Percentiles rank a stretch among this genome's conserved stretches.
These are phyloP conservation scores for Termitomyces sp. DNA, from an alignment of 768 basidiomycete species.

Conservation along the genomic window DNA sequence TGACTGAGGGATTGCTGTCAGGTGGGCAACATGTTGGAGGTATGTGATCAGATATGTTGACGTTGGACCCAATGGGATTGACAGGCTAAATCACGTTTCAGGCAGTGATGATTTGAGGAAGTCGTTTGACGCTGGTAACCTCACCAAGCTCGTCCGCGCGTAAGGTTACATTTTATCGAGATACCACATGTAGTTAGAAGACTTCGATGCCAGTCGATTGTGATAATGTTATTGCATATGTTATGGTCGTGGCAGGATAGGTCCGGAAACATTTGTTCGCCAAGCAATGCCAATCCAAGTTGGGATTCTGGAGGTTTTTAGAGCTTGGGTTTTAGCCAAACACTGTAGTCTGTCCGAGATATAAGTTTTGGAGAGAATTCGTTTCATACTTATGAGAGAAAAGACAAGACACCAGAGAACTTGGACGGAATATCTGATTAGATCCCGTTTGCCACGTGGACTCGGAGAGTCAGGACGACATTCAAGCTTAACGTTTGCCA, in stretches of 20 bases:
- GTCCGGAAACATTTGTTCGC: no score
- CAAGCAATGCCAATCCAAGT: no score
- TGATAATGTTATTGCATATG: background rate
- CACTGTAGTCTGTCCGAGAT: no score
- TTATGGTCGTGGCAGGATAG: background rate
- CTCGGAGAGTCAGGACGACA: background rate
- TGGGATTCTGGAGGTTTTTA: no score
- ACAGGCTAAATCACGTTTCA: conserved; percentile 13
- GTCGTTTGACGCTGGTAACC: conserved; percentile 25
- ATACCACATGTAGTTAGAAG: background rate
- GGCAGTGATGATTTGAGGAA: conserved; percentile 36
- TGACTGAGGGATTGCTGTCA: conserved; percentile 13
- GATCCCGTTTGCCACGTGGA: conserved; percentile 1
- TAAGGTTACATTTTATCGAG: conserved; percentile 17
- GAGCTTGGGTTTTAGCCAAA: no score
- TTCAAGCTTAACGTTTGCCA: background rate
- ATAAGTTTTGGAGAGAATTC: background rate
- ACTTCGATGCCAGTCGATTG: background rate
- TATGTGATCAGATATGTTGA: conserved; percentile 17
- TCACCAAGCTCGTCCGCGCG: conserved; percentile 26
- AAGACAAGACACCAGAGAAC: no score
- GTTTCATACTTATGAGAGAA: no score
- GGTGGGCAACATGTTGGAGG: conserved; percentile 56
- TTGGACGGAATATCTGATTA: conserved; percentile 3
- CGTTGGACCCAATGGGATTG: background rate